Conservation (phyloP, 352 stramenopile species). For the Aphanomyces invadans region DNA sequence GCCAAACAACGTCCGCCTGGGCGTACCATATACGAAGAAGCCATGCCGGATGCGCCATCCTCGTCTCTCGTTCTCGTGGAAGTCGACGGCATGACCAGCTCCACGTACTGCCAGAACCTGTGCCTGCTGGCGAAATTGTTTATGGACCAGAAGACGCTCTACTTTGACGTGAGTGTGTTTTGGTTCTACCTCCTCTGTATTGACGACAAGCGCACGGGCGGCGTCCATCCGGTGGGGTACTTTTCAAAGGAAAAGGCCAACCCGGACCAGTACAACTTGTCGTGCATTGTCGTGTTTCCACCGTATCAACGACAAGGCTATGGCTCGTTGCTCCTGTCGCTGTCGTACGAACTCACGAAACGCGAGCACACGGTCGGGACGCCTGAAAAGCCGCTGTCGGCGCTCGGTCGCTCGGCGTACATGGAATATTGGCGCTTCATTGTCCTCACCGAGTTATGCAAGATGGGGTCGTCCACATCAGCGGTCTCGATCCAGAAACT, state of each 20-base stretch:
- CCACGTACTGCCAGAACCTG: constrained; percentile 83
- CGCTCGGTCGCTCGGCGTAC: constrained; percentile 75
- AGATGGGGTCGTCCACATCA: constrained; percentile 9
- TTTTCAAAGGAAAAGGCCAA: constrained; percentile 89
- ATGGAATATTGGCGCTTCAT: constrained; percentile 45
- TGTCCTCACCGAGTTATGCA: constrained; percentile 43
- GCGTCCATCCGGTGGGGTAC: constrained; percentile 87
- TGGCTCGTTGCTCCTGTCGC: constrained; percentile 85
- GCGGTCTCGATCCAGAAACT: constrained; percentile 77
- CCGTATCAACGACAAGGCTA: constrained; percentile 85
- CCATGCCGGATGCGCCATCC: background rate
- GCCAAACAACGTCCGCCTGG: constrained; percentile 8
- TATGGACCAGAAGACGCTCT: constrained; percentile 90
- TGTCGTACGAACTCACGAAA: constrained; percentile 86
- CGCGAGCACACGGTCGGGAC: constrained; percentile 87
- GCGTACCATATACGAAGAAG: constrained; percentile 13
- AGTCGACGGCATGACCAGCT: constrained; percentile 13
- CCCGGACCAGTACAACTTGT: constrained; percentile 88
- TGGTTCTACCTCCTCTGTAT: constrained; percentile 89
- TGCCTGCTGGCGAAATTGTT: constrained; percentile 90
- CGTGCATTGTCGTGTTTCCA: constrained; percentile 89
- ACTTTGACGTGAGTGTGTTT: constrained; percentile 89
- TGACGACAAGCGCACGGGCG: constrained; percentile 45
- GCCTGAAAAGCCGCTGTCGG: constrained; percentile 86
- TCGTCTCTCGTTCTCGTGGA: constrained; percentile 17